Evolutionary conservation across 2,329 filamentous ascomycete genomes (phyloP).

Genomic region (Didymosphaeria variabile): DNA sequence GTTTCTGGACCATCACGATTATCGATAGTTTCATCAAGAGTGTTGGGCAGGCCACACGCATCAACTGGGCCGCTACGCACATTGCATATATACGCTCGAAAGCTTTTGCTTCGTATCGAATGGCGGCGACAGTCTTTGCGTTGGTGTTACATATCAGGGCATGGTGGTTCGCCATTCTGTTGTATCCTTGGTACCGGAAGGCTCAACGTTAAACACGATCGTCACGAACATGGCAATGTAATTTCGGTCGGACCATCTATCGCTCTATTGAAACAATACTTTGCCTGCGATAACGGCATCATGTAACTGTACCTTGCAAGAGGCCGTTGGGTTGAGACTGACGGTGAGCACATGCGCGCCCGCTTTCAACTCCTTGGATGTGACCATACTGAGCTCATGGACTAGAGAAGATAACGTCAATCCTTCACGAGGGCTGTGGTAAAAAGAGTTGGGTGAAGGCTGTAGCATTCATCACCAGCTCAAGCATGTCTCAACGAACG

Average conservation of each 20-base stretch:
- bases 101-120: not conserved
- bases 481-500: not conserved
- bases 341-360: not conserved
- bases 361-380: not conserved
- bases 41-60: not conserved
- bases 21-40: not conserved
- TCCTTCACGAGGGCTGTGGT: too few relatives aligned
- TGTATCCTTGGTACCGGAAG: not conserved
- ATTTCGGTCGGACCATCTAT: not conserved
- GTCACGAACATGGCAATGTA: not conserved
- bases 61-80: not conserved
- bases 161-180: conserved; percentile 4
- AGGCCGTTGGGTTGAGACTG: too few relatives aligned
- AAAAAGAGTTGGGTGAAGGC: too few relatives aligned
- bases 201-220: not conserved
- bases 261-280: not conserved
- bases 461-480: too few relatives aligned
- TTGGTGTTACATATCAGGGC: not conserved
- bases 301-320: not conserved
- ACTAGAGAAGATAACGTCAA: not conserved
- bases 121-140: not conserved
- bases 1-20: conserved; percentile 12
- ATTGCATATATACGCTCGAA: not conserved
- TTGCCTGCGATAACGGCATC: too few relatives aligned
- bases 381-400: not conserved